Evolutionary conservation across 306 rosid genomes (phyloP), one percentile per base, ranked within the genome.

Genomic region (Acacia acuminata): DNA sequence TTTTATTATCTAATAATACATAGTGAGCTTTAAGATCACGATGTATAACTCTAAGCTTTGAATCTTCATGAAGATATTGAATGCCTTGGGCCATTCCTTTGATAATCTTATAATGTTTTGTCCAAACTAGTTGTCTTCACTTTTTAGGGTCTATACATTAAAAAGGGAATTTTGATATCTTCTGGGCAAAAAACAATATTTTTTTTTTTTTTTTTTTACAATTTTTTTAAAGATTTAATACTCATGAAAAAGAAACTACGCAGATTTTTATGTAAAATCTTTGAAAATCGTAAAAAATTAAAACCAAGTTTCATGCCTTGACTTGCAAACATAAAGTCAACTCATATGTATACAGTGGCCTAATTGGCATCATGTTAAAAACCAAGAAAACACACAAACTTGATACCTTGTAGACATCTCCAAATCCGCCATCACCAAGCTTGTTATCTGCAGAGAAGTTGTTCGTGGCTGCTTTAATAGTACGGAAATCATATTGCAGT

Each of bases 21-120:
- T n/a, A n/a, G n/a, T 86, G 78, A 19, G 87, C 82, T 83, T 92
- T 89, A 4, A 92, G 84, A 82, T 92, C 90, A 12, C 88, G 81
- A 38, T 92, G 90, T 5, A 92, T 87, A 13, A 90, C 87, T 82
- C 68, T 81, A 48, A 90, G n/a, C n/a, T n/a, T n/a, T n/a, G n/a
- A 89, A 58, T 89, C 90, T 75, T 89, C 89, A 38, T 92, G 94
- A 10, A 90, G 90, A 73, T 89, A 90, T 40, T 89, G 83, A 71
- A 89, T 86, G 15, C 90, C 90, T 56, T 80, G 82, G 24, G 89
- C 91, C 73, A 88, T n/a, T 69, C 91, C 91, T 60, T 8, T 44
- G 5, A 89, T 83, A 44, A 92, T 82, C 7, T 80, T 82, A 51
- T 30, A 67, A 7, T 90, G 86, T 7, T 34, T 60, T 20, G 40